Evolutionary conservation across 2,329 filamentous ascomycete genomes (phyloP).

Genomic region (Mycocentrospora acerina): DNA sequence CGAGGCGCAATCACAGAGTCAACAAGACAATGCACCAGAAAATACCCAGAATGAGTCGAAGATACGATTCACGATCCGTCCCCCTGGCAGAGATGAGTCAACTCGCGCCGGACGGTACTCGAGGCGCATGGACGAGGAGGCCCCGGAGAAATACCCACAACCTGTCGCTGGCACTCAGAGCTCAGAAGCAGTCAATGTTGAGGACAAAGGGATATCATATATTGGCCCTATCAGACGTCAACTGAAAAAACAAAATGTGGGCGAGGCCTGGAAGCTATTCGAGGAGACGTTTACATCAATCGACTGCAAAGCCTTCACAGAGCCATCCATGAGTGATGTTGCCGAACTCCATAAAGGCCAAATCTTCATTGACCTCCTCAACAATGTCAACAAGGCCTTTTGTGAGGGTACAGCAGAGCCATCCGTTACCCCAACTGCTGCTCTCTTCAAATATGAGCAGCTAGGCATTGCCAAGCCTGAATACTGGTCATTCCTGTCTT

Average conservation of each 20-base stretch:
- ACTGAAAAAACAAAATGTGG: constrained; percentile 7
- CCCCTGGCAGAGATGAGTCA: neutral
- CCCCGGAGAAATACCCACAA: too few relatives aligned
- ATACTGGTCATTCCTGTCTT: constrained; percentile 19
- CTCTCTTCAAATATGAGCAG: constrained; percentile 33
- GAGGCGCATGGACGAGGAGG: constrained; percentile 6
- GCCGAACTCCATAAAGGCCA: constrained; percentile 14
- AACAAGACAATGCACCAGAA: constrained; percentile 3
- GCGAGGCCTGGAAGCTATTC: constrained; percentile 33
- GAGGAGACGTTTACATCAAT: constrained; percentile 27
- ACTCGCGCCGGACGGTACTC: constrained; percentile 21
- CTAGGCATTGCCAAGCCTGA: constrained; percentile 25
- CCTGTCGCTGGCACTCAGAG: neutral
- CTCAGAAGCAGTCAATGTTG: neutral
- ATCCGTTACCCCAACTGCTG: constrained; percentile 22
- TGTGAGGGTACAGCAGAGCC: constrained; percentile 10
- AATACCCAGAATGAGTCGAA: constrained; percentile 1
- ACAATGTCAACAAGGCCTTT: constrained; percentile 15
- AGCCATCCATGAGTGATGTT: constrained; percentile 22
- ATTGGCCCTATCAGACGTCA: constrained; percentile 7
- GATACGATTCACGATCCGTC: neutral
- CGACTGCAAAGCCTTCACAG: constrained; percentile 30
- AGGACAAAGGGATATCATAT: neutral
- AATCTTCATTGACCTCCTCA: constrained; percentile 27
- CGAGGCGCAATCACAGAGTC: constrained; percentile 8